Percentiles rank a stretch among this genome's conserved stretches.
phyloP scores from a whole-genome alignment of 495 filamentous ascomycete species.

The Daldinia concentrica region DNA sequence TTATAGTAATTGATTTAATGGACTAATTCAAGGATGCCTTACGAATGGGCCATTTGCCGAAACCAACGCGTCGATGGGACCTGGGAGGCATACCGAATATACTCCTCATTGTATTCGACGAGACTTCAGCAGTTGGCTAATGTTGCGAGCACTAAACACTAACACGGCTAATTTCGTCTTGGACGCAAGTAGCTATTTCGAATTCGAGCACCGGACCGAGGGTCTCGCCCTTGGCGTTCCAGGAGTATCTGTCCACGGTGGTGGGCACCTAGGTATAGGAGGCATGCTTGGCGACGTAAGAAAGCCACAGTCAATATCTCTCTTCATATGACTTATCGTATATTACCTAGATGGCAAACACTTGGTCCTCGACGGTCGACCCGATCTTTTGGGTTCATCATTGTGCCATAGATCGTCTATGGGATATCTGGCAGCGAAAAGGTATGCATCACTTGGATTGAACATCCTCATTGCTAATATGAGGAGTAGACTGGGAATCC shows the following conservation, averaged over 20 bases:
- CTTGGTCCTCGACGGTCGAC: constrained; percentile 51
- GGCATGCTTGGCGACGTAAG: constrained; percentile 43
- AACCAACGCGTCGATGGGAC: constrained; percentile 45
- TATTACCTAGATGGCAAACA: constrained; percentile 35
- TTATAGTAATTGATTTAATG: background rate
- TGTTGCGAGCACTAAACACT: constrained; percentile 19
- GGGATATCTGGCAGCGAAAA: constrained; percentile 61
- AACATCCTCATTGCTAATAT: constrained; percentile 2
- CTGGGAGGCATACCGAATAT: constrained; percentile 43
- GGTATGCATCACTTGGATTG: constrained; percentile 23
- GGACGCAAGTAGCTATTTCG: constrained; percentile 26
- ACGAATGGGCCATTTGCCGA: constrained; percentile 51
- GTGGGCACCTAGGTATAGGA: constrained; percentile 42
- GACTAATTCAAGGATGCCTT: constrained; percentile 38
- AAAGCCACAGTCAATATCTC: background rate
- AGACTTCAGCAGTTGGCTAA: constrained; percentile 41
- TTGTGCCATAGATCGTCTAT: constrained; percentile 60
- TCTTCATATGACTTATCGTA: constrained; percentile 19
- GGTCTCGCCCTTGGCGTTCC: constrained; percentile 25
- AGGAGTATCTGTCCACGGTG: constrained; percentile 35
- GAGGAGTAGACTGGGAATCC: constrained; percentile 18
- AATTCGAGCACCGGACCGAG: constrained; percentile 36
- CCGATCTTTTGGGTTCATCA: constrained; percentile 65
- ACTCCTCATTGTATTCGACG: constrained; percentile 52
- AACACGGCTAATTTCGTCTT: constrained; percentile 16